A percentile compares a stretch with the other conserved stretches of the same genome.
phyloP scores from a whole-genome alignment of 2,329 filamentous ascomycete species.

The Claviceps citrina region DNA sequence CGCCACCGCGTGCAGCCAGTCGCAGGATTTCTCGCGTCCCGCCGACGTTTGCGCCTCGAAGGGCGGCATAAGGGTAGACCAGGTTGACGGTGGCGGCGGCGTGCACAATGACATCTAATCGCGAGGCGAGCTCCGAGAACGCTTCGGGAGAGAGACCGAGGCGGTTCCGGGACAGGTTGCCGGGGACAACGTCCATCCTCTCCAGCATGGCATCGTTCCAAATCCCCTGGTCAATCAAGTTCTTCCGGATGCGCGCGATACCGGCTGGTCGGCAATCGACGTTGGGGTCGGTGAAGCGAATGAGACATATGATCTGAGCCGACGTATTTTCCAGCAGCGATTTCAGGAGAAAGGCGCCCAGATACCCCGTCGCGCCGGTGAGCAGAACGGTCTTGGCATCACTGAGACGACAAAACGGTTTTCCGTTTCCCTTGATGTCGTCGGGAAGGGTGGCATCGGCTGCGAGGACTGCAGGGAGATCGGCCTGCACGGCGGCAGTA shows the following conservation, averaged over 20 bases:
- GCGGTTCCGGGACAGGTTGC: conserved; percentile 52
- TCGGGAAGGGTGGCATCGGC: conserved; percentile 52
- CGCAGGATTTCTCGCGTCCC: conserved; percentile 64
- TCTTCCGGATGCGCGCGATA: conserved; percentile 57
- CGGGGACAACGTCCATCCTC: conserved; percentile 59
- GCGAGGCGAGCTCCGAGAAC: conserved; percentile 48
- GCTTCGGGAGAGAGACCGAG: conserved; percentile 51
- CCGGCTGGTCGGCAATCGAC: conserved; percentile 49
- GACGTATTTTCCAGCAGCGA: conserved; percentile 52
- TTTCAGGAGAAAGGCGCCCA: conserved; percentile 60
- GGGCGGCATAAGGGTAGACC: conserved; percentile 65
- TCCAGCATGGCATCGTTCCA: conserved; percentile 68
- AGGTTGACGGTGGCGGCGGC: conserved; percentile 66
- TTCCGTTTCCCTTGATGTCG: conserved; percentile 45
- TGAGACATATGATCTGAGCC: conserved; percentile 56
- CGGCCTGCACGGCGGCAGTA: conserved; percentile 59
- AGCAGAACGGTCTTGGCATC: conserved; percentile 55
- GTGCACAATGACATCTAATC: conserved; percentile 60
- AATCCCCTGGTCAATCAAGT: conserved; percentile 61
- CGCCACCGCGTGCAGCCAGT: conserved; percentile 49
- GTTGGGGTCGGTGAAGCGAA: conserved; percentile 54
- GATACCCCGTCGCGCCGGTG: conserved; percentile 61
- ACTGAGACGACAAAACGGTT: conserved; percentile 41
- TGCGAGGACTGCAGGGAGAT: conserved; percentile 53
- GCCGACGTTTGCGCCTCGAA: conserved; percentile 60